Base-by-base conservation (phyloP, 2,329 filamentous ascomycete genomes). In the Diaporthe sp. region DNA sequence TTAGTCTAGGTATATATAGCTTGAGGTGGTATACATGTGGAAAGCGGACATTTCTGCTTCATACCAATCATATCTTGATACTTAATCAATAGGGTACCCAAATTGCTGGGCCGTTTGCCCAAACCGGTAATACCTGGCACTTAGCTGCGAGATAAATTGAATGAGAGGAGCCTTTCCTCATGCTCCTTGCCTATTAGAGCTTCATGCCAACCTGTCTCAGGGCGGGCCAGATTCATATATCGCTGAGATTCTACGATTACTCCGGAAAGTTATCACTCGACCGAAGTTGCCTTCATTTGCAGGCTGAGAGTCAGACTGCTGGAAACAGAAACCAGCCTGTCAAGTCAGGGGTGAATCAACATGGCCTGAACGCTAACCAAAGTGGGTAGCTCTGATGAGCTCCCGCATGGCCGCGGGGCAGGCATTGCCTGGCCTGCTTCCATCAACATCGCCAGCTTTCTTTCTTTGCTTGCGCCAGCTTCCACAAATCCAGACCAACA, bases 321-420 rank as follows among this genome's bases (percentile, higher is more conserved):
- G 28, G 6, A 46, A 25, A 31, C 25, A 22, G 17, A 31, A 34
- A 10, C 2, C 25, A 46, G 42, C 4, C 25, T 17, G 6, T 49
- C 34, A 37, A 51, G 12, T 39, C 44, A 68, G 22, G 34, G 65
- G 46, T n/a, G 22, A 51, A 28, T 39, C 28, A 49, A 39, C 28
- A 28, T 9, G 65, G 65, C 28, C 39, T 39, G 46, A 28, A n/a
- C 65, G 65, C 65, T 70, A 70, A 49, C 65, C 65, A 28, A 55
- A 70, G 49, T 70, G 65, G 65, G 65, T 70, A 70, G 65, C 65
- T 70, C 10, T 55, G 46, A 39, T 70, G 65, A 70, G 65, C 65
- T 70, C 65, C n/a, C 46, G 22, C 49, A 13, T 42, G 65, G 49
- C 65, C 65, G 65, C 65, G 65, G 65, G 65, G 65, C 49, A 70